These are phyloP conservation scores for Pleomassaria siparia DNA, from an alignment of 2,329 filamentous ascomycete genomes.

Conservation along the genomic window DNA sequence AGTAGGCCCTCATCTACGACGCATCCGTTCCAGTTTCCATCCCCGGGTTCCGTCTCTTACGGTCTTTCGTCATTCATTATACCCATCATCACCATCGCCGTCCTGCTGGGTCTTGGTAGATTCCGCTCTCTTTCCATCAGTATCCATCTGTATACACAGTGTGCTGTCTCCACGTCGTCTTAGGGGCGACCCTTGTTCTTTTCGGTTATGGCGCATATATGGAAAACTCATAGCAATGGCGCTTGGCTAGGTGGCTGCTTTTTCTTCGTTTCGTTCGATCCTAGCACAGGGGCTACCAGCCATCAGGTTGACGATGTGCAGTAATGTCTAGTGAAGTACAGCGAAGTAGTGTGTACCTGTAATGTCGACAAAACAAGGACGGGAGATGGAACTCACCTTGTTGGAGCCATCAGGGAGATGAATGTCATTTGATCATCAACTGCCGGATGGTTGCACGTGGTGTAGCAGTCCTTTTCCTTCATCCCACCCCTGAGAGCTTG, in stretches of 20 bases:
- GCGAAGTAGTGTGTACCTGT: too few relatives aligned
- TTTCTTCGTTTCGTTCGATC: not conserved
- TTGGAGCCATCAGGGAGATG: not conserved
- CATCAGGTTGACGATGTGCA: slow-evolving; percentile 7
- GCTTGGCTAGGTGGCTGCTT: slow-evolving; percentile 9
- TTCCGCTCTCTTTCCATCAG: not conserved
- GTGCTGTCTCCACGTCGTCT: not conserved
- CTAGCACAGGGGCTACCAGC: slow-evolving; percentile 7
- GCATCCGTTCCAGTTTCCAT: not conserved
- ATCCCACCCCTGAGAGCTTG: slow-evolving; percentile 16
- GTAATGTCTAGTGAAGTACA: slow-evolving; percentile 34
- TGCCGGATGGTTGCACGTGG: slow-evolving; percentile 10
- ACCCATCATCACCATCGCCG: not conserved
- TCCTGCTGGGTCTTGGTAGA: not conserved
- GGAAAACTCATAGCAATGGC: slow-evolving; percentile 3
- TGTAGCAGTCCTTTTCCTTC: slow-evolving; percentile 11
- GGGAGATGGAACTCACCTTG: slow-evolving; percentile 4
- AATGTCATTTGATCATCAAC: slow-evolving; percentile 14
- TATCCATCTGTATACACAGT: not conserved
- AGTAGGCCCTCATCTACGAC: not conserved
- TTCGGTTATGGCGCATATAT: not conserved
- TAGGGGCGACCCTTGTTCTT: not conserved
- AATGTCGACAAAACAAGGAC: slow-evolving; percentile 3
- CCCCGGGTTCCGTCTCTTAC: not conserved
- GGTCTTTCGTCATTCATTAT: slow-evolving; percentile 4